Percentiles rank a stretch among this genome's conserved stretches.
phyloP scores from a whole-genome alignment of 192 early-diverging fungal species.

The Backusella sp. region DNA sequence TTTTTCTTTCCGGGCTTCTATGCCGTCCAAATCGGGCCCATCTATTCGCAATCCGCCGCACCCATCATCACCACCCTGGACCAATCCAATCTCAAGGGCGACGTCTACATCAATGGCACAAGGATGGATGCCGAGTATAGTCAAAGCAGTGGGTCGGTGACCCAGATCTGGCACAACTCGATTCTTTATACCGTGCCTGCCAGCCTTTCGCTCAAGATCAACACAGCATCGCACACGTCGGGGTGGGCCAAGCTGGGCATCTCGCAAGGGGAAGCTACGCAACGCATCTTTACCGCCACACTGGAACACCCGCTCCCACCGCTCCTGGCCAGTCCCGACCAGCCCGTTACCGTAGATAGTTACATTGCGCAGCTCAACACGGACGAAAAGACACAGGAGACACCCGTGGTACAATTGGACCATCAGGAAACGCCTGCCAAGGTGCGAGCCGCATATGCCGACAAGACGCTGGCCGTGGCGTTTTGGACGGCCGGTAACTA shows the following conservation, averaged over 20 bases:
- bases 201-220: neutral
- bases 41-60: neutral
- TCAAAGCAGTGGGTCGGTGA: neutral
- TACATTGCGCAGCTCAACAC: slow-evolving; percentile 21
- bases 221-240: neutral
- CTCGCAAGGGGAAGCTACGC: neutral
- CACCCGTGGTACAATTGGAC: neutral
- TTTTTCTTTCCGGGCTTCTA: slow-evolving; percentile 25
- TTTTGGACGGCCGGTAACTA: slow-evolving; percentile 1
- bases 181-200: slow-evolving; percentile 13
- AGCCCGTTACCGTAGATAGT: neutral
- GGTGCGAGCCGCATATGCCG: neutral
- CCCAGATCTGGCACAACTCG: slow-evolving; percentile 22
- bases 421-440: neutral
- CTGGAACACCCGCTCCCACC: neutral
- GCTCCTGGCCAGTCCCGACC: neutral
- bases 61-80: slow-evolving; percentile 21
- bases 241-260: slow-evolving; percentile 27
- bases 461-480: neutral
- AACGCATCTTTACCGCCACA: slow-evolving; percentile 18
- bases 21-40: slow-evolving; percentile 15
- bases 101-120: slow-evolving; percentile 2
- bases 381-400: neutral
- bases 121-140: neutral
- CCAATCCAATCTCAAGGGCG: slow-evolving; percentile 20